Conservation (phyloP, 1,284 basidiomycete genomes). For the Lignosus rhinocerotis region DNA sequence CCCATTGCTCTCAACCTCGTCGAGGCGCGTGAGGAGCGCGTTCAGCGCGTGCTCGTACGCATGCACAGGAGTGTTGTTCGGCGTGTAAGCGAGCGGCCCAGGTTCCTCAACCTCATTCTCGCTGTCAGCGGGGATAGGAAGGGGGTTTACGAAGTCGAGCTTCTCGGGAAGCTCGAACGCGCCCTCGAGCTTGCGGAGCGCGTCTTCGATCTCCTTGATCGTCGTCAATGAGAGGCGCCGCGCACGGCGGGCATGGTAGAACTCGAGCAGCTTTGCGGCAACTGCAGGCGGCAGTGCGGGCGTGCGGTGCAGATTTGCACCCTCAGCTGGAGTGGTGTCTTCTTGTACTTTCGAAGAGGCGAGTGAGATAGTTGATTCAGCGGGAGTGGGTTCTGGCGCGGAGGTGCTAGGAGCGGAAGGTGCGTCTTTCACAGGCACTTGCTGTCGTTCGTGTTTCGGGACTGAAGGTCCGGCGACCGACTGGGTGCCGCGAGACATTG, state of each 20-base stretch:
- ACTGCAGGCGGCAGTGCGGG: constrained; percentile 24
- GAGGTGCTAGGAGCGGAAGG: background rate
- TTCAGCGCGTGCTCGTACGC: constrained; percentile 55
- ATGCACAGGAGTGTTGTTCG: constrained; percentile 49
- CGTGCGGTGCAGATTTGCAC: constrained; percentile 22
- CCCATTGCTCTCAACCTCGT: constrained; percentile 67
- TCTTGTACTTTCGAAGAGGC: background rate
- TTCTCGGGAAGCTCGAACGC: constrained; percentile 35
- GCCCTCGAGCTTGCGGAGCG: constrained; percentile 29
- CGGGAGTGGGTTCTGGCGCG: background rate
- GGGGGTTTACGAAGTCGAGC: constrained; percentile 33
- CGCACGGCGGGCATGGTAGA: constrained; percentile 24
- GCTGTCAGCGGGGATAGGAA: constrained; percentile 1
- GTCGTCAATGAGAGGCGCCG: constrained; percentile 26
- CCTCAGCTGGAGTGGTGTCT: background rate
- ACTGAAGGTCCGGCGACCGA: constrained; percentile 10
- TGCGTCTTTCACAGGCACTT: background rate
- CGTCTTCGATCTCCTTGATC: constrained; percentile 31
- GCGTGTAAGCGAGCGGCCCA: constrained; percentile 38
- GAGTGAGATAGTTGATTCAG: background rate
- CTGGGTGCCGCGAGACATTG: background rate
- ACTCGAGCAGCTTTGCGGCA: constrained; percentile 22
- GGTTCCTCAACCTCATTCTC: constrained; percentile 10
- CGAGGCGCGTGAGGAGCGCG: constrained; percentile 62
- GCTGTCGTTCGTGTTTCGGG: background rate